These are phyloP conservation scores for Cardamine occulta DNA, from an alignment of 345 rosid species.

Conservation along the genomic window DNA sequence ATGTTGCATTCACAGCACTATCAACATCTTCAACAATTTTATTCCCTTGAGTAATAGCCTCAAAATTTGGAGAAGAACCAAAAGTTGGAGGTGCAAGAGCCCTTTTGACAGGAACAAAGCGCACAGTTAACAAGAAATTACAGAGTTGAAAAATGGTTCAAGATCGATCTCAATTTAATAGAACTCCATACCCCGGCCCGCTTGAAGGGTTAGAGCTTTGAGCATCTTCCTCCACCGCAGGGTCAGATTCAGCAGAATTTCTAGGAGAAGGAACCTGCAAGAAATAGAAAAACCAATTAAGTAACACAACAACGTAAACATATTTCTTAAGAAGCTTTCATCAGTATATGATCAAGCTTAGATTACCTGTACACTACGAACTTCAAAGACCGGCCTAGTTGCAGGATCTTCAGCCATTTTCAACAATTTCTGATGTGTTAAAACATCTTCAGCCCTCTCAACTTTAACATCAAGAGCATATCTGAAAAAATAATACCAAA, in stretches of 20 bases:
- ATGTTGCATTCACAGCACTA: conserved; percentile 40
- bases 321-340: neutral
- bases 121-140: neutral
- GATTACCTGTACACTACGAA: conserved; percentile 81
- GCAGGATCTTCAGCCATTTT: conserved; percentile 77
- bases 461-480: conserved; percentile 94
- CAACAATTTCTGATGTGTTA: conserved; percentile 74
- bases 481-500: conserved; percentile 41
- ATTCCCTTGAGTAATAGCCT: conserved; percentile 59
- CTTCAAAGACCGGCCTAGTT: conserved; percentile 85
- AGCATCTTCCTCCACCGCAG: conserved; percentile 74
- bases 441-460: conserved; percentile 96
- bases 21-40: conserved; percentile 43
- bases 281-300: neutral
- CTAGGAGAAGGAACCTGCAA: conserved; percentile 66
- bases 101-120: conserved; percentile 47
- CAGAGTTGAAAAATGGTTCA: neutral
- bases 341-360: neutral
- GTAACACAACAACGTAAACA: conserved; percentile 10
- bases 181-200: conserved; percentile 59
- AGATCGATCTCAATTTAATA: conserved; percentile 2
- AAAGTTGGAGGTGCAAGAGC: conserved; percentile 92
- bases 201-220: conserved; percentile 58
- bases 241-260: conserved; percentile 52
- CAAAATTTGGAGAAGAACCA: conserved; percentile 87